These are phyloP conservation scores for Aspergillus hortae DNA, from an alignment of 2,329 filamentous ascomycete species.

Conservation along the genomic window DNA sequence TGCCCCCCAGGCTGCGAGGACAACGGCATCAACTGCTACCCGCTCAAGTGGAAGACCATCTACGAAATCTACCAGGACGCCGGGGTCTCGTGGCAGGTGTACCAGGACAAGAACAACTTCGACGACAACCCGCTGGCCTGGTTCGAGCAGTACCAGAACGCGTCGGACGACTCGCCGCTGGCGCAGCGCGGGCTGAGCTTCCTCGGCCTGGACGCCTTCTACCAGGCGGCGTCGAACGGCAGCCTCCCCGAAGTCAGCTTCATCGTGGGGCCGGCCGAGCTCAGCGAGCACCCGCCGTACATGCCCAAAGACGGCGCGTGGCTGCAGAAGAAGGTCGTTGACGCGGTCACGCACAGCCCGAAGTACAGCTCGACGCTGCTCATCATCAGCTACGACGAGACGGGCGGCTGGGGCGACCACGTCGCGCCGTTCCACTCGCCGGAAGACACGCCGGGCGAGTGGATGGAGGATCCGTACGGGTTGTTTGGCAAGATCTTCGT, in stretches of 20 bases:
- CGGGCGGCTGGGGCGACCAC: slow-evolving; percentile 55
- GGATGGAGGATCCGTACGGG: slow-evolving; percentile 47
- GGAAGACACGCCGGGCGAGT: slow-evolving; percentile 50
- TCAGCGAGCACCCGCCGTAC: slow-evolving; percentile 55
- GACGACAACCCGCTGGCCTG: slow-evolving; percentile 54
- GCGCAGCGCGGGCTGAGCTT: slow-evolving; percentile 47
- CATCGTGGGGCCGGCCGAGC: slow-evolving; percentile 48
- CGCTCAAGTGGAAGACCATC: slow-evolving; percentile 53
- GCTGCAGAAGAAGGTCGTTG: slow-evolving; percentile 52
- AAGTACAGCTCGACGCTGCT: slow-evolving; percentile 49
- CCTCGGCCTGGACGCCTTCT: slow-evolving; percentile 49
- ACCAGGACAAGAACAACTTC: slow-evolving; percentile 50
- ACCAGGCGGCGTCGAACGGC: slow-evolving; percentile 48
- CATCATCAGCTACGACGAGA: slow-evolving; percentile 53
- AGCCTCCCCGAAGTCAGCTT: slow-evolving; percentile 52
- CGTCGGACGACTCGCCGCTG: slow-evolving; percentile 39
- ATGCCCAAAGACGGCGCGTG: slow-evolving; percentile 53
- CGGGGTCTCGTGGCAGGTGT: slow-evolving; percentile 51
- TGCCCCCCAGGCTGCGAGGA: slow-evolving; percentile 39
- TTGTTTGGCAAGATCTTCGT: slow-evolving; percentile 42
- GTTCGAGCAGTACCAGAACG: slow-evolving; percentile 52
- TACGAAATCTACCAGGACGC: slow-evolving; percentile 49
- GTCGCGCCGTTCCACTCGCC: slow-evolving; percentile 52
- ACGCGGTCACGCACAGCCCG: slow-evolving; percentile 49
- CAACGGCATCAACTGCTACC: slow-evolving; percentile 49